Base-by-base conservation (phyloP, 108 stramenopile genomes). In the Cyclotella atomus region DNA sequence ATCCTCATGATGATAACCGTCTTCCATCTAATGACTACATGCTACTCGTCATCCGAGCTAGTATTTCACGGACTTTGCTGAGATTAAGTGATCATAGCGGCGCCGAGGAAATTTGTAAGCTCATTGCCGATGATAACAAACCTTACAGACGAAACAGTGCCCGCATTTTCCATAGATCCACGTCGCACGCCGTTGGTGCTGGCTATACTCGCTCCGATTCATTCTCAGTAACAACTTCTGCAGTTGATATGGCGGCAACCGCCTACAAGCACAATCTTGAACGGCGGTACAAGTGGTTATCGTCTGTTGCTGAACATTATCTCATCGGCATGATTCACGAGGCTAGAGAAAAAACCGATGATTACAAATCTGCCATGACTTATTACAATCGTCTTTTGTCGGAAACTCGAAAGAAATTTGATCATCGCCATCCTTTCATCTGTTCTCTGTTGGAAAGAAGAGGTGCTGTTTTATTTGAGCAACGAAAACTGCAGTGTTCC, bases 301-400 rank as follows among this genome's bases (percentile, higher is more conserved):
- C 20, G 8, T 68, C 71, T 14, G 78, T 79, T n/a, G 70, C 78
- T 4, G 65, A 72, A 29, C 59, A 68, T 45, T 79, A 62, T 38
- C 59, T 79, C 29, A 36, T 41, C 23, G 78, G 78, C 2, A 43
- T 79, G 24, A 29, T 72, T 34, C 65, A 73, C 41, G 78, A 79
- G 49, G 46, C 65, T 30, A 65, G 56, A 50, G 78, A 60, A 43
- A 71, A 79, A 52, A 0, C 59, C 21, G 65, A 53, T 27, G 71
- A 72, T 61, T 72, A 72, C 52, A 72, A 79, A 59, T 56, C 56
- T 25, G 78, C 78, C 16, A 45, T 64, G 60, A 65, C 53, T 50
- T 62, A 76, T 44, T 81, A 81, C 80, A 81, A 81, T 46, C 68
- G 70, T 32, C 75, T 81, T 2, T 65, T 81, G 45, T 76, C 80